phyloP scores from a whole-genome alignment of 1,284 basidiomycete species.

The Fomitopsis palustris region DNA sequence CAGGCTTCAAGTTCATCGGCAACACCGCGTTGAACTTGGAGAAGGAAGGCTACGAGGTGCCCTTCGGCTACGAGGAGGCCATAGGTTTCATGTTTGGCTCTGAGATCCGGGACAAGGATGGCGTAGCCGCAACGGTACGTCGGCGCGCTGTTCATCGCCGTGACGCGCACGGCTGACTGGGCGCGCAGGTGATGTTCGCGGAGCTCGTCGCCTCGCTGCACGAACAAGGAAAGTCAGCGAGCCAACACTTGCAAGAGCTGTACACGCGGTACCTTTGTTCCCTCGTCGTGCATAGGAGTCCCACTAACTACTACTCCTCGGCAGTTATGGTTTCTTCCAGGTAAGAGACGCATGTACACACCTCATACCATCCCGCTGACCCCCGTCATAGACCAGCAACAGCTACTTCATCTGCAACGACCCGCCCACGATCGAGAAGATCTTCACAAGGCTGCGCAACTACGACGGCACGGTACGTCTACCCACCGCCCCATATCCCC shows the following conservation, averaged over 20 bases:
- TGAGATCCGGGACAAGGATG: conserved; percentile 80
- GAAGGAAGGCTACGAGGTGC: conserved; percentile 64
- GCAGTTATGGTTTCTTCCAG: conserved; percentile 54
- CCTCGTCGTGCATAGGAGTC: background rate
- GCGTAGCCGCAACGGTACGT: conserved; percentile 69
- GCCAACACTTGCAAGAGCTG: conserved; percentile 55
- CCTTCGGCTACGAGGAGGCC: conserved; percentile 86
- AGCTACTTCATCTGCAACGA: conserved; percentile 78
- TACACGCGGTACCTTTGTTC: conserved; percentile 49
- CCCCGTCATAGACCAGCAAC: conserved; percentile 61
- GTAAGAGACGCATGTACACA: conserved; percentile 26
- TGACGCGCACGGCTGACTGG: background rate
- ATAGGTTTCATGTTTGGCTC: conserved; percentile 84
- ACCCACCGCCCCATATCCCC: background rate
- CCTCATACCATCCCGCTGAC: too few relatives aligned
- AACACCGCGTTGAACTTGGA: conserved; percentile 71
- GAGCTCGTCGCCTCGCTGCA: conserved; percentile 57
- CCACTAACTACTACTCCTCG: background rate
- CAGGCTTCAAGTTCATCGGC: conserved; percentile 84
- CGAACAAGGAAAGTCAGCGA: conserved; percentile 48
- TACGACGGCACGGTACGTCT: conserved; percentile 40
- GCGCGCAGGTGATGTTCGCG: conserved; percentile 56
- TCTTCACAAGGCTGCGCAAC: conserved; percentile 64
- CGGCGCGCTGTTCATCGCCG: background rate
- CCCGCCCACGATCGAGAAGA: conserved; percentile 55